phyloP scores from a whole-genome alignment of 2,329 filamentous ascomycete genomes.

The Fusarium sp. region DNA sequence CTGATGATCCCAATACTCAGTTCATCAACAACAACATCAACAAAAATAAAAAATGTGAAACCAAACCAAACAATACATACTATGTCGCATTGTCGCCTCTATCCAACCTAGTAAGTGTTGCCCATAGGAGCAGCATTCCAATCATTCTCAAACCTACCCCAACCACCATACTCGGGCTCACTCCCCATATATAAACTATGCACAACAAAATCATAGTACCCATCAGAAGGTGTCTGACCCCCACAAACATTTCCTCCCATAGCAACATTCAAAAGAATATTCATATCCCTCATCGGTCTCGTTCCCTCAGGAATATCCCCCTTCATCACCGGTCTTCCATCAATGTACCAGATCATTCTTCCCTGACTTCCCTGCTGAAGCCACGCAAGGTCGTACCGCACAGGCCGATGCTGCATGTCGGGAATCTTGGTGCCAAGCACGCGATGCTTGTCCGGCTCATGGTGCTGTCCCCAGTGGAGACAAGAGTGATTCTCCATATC shows the following conservation, averaged over 20 bases:
- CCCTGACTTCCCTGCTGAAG: slow-evolving; percentile 59
- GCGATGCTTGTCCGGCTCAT: slow-evolving; percentile 68
- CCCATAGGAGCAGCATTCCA: slow-evolving; percentile 54
- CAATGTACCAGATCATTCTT: slow-evolving; percentile 69
- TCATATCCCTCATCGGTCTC: slow-evolving; percentile 66
- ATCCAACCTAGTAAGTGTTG: slow-evolving; percentile 49
- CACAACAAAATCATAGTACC: slow-evolving; percentile 67
- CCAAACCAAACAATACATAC: neutral
- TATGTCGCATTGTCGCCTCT: neutral
- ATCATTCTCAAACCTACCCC: slow-evolving; percentile 64
- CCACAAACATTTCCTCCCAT: slow-evolving; percentile 71
- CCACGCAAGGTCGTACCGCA: slow-evolving; percentile 69
- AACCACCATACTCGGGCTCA: slow-evolving; percentile 64
- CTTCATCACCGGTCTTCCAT: slow-evolving; percentile 68
- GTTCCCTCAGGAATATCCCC: slow-evolving; percentile 63
- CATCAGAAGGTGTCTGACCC: slow-evolving; percentile 62
- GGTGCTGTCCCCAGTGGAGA: slow-evolving; percentile 68
- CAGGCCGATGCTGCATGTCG: slow-evolving; percentile 59
- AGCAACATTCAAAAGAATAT: slow-evolving; percentile 69
- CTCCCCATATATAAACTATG: slow-evolving; percentile 64
- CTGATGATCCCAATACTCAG: neutral
- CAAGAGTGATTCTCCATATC: slow-evolving; percentile 66
- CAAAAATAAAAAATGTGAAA: neutral
- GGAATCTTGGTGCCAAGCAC: slow-evolving; percentile 64
- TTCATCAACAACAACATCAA: neutral